Evolutionary conservation across 2,329 filamentous ascomycete species (phyloP), one percentile per base, ranked within the genome.

Genomic region (Hypocrella siamensis): DNA sequence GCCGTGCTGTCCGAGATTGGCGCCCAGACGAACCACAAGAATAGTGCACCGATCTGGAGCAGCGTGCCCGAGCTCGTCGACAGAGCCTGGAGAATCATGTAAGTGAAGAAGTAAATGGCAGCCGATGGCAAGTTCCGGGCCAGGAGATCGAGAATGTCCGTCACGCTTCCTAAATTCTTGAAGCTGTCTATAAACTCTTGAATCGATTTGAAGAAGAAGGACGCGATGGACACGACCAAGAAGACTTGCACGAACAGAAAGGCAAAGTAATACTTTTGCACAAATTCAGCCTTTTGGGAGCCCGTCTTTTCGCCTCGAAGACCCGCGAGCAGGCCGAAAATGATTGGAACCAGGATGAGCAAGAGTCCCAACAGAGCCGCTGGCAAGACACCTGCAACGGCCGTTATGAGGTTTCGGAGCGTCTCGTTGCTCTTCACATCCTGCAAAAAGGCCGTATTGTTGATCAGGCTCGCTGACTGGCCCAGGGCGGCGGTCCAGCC

Each of bases 101-200:
- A 98, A 1, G 84, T 88, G 64, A 94, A 96, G 62, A 96, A 98
- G 55, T 96, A 98, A 49, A 94, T 93, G 43, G 84, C 80, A 0
- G 86, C 79, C 42, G 74, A 80, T 2, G 90, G 90, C 5, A 98
- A 60, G 37, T 86, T 90, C 9, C 63, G 52, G 0, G 88, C 88
- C 18, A 98, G 60, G 0, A 80, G 64, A 14, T 71, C 53, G 1
- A 90, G 72, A 35, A 92, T 70, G 24, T 65, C 66, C n/a, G 61
- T 57, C 6, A 83, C 75, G 28, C 82, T 65, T 3, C 47, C 28
- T 4, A 66, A 37, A 16, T 50, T 25, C 8, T 56, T 47, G 6
- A 67, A 42, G 17, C 68, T 56, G 22, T 70, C 53, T 4, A 79
- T 61, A 9, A 90, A 51, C n/a, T 70, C 61, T 14, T 71, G 58